Percentiles rank a stretch among this genome's conserved stretches.
Evolutionary conservation across 345 rosid genomes (phyloP).

Genomic region (Microthlaspi erraticum): DNA sequence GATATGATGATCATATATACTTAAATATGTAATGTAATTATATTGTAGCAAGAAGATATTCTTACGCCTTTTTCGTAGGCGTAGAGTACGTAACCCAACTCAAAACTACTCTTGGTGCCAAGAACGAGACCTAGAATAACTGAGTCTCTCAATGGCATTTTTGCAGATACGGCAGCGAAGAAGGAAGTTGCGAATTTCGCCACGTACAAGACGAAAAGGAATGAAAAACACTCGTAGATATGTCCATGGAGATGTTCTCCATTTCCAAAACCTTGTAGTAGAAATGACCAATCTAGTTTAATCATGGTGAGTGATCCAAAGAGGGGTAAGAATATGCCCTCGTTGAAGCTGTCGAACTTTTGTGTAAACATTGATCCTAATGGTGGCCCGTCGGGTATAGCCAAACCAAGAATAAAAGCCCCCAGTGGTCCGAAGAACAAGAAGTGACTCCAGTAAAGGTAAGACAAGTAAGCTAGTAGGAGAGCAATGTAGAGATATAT

Average conservation of each 20-base stretch:
- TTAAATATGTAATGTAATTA: not conserved
- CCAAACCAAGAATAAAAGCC: constrained; percentile 49
- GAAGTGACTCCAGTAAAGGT: not conserved
- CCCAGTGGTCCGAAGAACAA: constrained; percentile 24
- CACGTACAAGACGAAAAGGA: constrained; percentile 14
- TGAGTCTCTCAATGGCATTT: constrained; percentile 54
- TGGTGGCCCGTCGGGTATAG: constrained; percentile 54
- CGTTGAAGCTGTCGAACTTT: constrained; percentile 41
- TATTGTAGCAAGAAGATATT: not conserved
- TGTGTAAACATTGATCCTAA: constrained; percentile 49
- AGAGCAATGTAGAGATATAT: constrained; percentile 25
- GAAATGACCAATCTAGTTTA: constrained; percentile 33
- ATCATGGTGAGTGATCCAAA: constrained; percentile 41
- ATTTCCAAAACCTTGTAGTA: not conserved
- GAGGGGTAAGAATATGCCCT: constrained; percentile 46
- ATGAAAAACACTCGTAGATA: constrained; percentile 24
- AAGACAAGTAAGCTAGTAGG: constrained; percentile 23
- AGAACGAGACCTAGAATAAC: constrained; percentile 47
- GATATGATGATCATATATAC: not conserved
- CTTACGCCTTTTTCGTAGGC: constrained; percentile 31
- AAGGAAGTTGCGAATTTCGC: constrained; percentile 41
- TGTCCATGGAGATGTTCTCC: not conserved
- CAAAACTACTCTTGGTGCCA: constrained; percentile 49
- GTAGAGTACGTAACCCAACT: constrained; percentile 31
- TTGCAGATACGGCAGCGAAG: constrained; percentile 38